Percentiles rank a stretch among this genome's conserved stretches.
These are phyloP conservation scores for Raphanus raphanistrum DNA, from an alignment of 345 rosid genomes.

Conservation along the genomic window DNA sequence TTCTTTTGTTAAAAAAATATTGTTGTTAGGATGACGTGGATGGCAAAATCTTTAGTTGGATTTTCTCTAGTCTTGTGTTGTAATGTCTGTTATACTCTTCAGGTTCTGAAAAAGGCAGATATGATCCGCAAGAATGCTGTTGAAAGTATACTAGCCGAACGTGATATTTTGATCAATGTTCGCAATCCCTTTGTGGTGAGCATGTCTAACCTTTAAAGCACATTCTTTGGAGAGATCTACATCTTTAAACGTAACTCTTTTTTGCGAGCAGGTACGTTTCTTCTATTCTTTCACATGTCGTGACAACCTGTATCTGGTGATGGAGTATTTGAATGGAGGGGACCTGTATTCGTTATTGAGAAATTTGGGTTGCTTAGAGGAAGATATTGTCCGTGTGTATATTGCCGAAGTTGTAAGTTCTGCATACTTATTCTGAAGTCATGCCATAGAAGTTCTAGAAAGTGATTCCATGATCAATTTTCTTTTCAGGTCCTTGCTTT, in stretches of 20 bases:
- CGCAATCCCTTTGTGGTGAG: slow-evolving; percentile 99
- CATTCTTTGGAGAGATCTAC: slow-evolving; percentile 29
- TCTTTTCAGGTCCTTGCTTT: slow-evolving; percentile 77
- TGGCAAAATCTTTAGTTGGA: slow-evolving; percentile 22
- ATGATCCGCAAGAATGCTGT: slow-evolving; percentile 99
- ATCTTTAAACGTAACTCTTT: slow-evolving; percentile 39
- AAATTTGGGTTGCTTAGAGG: slow-evolving; percentile 96
- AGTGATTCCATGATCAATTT: slow-evolving; percentile 14
- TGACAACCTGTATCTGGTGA: slow-evolving; percentile 98
- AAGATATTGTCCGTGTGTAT: slow-evolving; percentile 96
- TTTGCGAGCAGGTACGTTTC: slow-evolving; percentile 85
- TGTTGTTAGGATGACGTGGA: slow-evolving; percentile 7
- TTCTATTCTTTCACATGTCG: slow-evolving; percentile 99
- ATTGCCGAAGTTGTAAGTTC: slow-evolving; percentile 97
- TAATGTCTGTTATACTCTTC: slow-evolving; percentile 31
- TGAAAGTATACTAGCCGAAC: slow-evolving; percentile 98
- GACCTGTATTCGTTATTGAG: slow-evolving; percentile 93
- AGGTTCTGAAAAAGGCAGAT: slow-evolving; percentile 99
- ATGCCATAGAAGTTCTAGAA: slow-evolving; percentile 21
- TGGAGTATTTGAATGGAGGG: slow-evolving; percentile 99
- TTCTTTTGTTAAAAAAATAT: slow-evolving; percentile 1
- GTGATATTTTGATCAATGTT: slow-evolving; percentile 98
- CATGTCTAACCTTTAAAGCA: slow-evolving; percentile 45
- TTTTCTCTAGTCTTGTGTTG: slow-evolving; percentile 26
- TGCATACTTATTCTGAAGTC: slow-evolving; percentile 6